phyloP scores from a whole-genome alignment of 192 early-diverging fungal genomes.

The Obelidium mucronatum region DNA sequence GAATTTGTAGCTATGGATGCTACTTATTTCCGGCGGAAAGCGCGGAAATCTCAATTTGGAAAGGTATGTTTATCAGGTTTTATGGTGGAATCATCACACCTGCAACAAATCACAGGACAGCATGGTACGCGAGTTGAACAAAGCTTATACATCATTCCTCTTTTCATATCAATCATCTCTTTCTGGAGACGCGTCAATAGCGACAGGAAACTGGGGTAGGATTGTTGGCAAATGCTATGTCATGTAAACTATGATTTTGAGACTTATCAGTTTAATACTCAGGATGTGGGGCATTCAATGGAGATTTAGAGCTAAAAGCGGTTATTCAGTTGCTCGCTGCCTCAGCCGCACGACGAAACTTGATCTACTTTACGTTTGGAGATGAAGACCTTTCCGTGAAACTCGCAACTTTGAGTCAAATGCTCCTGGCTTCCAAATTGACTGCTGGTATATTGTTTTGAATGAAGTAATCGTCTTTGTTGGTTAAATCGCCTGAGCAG shows the following conservation, averaged over 20 bases:
- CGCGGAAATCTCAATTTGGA: slow-evolving; percentile 7
- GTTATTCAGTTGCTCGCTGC: slow-evolving; percentile 57
- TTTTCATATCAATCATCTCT: slow-evolving; percentile 23
- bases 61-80: not conserved
- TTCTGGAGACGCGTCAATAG: slow-evolving; percentile 6
- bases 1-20: slow-evolving; percentile 56
- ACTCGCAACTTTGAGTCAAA: slow-evolving; percentile 1
- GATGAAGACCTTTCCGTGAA: slow-evolving; percentile 40
- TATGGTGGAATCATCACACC: not conserved
- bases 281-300: slow-evolving; percentile 63
- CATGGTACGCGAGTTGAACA: slow-evolving; percentile 52
- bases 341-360: slow-evolving; percentile 34
- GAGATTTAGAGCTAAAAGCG: slow-evolving; percentile 52
- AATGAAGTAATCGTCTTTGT: not conserved
- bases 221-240: not conserved
- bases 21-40: slow-evolving; percentile 34
- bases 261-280: not conserved
- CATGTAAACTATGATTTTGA: not conserved
- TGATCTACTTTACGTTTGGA: slow-evolving; percentile 59
- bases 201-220: slow-evolving; percentile 44
- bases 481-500: not conserved
- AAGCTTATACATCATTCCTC: slow-evolving; percentile 56
- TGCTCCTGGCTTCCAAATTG: not conserved
- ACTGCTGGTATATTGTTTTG: slow-evolving; percentile 9
- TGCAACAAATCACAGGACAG: not conserved